Evolutionary conservation across 306 rosid genomes (phyloP).

Genomic region (Inga laurina): DNA sequence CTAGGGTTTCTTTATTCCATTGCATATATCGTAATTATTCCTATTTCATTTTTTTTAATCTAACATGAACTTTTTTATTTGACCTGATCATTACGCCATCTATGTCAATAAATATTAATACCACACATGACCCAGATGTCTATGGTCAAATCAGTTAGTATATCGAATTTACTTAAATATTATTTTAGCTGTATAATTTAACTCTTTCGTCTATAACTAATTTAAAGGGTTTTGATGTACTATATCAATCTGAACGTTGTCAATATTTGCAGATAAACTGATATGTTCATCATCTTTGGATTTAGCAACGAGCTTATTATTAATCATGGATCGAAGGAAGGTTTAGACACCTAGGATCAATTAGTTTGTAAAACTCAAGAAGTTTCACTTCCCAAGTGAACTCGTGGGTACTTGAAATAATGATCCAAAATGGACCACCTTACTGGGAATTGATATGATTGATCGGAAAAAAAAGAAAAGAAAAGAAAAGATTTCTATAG

Average conservation of each 20-base stretch:
- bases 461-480: not conserved
- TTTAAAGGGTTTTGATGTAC: not conserved
- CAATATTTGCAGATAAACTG: not conserved
- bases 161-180: not conserved
- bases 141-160: not conserved
- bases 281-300: not conserved
- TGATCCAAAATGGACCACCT: not conserved
- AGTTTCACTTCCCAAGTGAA: conserved; percentile 37
- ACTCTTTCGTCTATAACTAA: not conserved
- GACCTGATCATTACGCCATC: not conserved
- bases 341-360: conserved; percentile 38
- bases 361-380: conserved; percentile 38
- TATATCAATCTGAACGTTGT: too few species aligned
- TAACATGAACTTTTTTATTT: not conserved
- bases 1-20: conserved; percentile 27
- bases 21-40: not conserved
- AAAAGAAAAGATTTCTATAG: not conserved
- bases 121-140: not conserved
- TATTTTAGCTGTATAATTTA: not conserved
- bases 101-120: not conserved
- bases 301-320: conserved; percentile 7
- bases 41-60: not conserved
- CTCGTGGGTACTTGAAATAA: conserved; percentile 14
- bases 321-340: conserved; percentile 33
- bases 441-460: not conserved